Evolutionary conservation across 352 stramenopile species (phyloP).

Genomic region (Pythium coloratum): DNA sequence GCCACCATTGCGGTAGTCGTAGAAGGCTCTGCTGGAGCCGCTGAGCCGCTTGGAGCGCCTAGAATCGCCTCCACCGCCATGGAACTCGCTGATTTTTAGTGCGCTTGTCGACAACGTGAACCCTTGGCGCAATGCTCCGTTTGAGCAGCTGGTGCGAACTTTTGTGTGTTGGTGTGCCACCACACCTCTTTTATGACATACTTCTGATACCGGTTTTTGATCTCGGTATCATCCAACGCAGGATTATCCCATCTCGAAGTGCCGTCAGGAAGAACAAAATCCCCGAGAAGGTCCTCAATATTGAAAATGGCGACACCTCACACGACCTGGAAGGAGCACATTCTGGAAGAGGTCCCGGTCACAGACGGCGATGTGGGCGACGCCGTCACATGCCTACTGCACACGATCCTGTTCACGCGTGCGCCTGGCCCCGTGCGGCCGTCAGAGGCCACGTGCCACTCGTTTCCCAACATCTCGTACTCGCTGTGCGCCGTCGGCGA

Average conservation of each 20-base stretch:
- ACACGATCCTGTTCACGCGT: slow-evolving; percentile 82
- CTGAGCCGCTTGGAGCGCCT: not conserved
- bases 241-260: not conserved
- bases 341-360: slow-evolving; percentile 66
- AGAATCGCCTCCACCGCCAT: slow-evolving; percentile 9
- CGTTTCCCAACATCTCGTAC: slow-evolving; percentile 78
- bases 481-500: slow-evolving; percentile 75
- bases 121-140: not conserved
- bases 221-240: not conserved
- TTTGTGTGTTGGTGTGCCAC: slow-evolving; percentile 22
- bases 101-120: not conserved
- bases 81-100: not conserved
- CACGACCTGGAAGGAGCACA: slow-evolving; percentile 54
- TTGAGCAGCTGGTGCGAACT: slow-evolving; percentile 24
- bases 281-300: not conserved
- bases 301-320: not conserved
- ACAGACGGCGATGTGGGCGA: slow-evolving; percentile 57
- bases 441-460: slow-evolving; percentile 72
- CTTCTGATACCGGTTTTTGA: not conserved
- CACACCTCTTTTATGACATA: not conserved
- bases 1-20: not conserved
- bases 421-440: slow-evolving; percentile 70
- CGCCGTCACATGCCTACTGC: slow-evolving; percentile 64
- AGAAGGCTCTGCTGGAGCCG: not conserved
- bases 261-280: not conserved